Conservation (phyloP, 495 filamentous ascomycete genomes). For the Symbiotaphrina buchneri region DNA sequence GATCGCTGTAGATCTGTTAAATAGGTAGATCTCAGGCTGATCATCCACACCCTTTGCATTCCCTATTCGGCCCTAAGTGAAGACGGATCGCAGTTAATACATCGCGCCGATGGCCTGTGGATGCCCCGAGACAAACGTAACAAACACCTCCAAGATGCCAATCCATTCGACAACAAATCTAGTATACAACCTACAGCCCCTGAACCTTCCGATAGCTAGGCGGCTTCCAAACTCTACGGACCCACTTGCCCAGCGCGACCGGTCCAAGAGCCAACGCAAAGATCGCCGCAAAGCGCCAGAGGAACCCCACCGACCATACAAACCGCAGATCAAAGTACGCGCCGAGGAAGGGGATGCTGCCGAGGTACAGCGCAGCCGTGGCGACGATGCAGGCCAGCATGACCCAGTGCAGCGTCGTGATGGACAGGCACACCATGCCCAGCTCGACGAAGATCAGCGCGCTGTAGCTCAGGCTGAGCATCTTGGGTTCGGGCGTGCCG, state of each 20-base stretch:
- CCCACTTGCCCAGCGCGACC: constrained; percentile 65
- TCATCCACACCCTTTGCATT: too few species aligned
- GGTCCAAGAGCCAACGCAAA: constrained; percentile 59
- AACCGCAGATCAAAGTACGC: constrained; percentile 78
- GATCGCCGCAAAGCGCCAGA: constrained; percentile 74
- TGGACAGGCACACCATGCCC: constrained; percentile 86
- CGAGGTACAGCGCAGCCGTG: constrained; percentile 59
- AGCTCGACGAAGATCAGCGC: constrained; percentile 87
- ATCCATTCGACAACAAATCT: too few species aligned
- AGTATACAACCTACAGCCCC: constrained; percentile 23
- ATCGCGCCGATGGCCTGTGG: too few species aligned
- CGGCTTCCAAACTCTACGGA: constrained; percentile 65
- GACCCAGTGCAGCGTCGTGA: constrained; percentile 91
- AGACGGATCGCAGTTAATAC: too few species aligned
- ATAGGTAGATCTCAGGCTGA: too few species aligned
- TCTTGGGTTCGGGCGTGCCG: constrained; percentile 39
- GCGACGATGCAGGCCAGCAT: constrained; percentile 75
- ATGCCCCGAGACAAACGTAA: too few species aligned
- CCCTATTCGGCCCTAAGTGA: too few species aligned
- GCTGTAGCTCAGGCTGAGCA: constrained; percentile 84
- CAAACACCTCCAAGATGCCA: too few species aligned
- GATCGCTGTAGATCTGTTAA: too few species aligned
- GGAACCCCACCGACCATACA: constrained; percentile 55
- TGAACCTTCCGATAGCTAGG: constrained; percentile 94
- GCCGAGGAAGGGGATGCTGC: constrained; percentile 66